Conservation (phyloP, 805 yeast species). For the Grigorovia jiainica region DNA sequence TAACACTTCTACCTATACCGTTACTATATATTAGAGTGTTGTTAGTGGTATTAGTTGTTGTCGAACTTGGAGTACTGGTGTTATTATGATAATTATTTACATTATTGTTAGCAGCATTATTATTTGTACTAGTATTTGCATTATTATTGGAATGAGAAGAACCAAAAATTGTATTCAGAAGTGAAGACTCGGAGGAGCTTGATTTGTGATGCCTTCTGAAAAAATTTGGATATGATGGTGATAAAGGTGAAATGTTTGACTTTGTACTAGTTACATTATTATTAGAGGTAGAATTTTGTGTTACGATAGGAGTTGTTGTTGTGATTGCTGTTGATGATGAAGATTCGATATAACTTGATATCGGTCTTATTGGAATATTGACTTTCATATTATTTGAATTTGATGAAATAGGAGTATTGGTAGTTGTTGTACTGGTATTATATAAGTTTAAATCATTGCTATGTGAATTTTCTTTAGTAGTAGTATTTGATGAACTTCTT, state of each 20-base stretch:
- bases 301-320: neutral
- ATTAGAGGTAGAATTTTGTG: neutral
- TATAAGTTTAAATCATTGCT: neutral
- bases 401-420: neutral
- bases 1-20: neutral
- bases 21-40: neutral
- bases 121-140: neutral
- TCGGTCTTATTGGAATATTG: constrained; percentile 22
- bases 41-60: neutral
- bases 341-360: constrained; percentile 6
- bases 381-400: constrained; percentile 17
- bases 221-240: constrained; percentile 33
- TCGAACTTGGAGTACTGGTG: too few species aligned
- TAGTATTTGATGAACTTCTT: constrained; percentile 16
- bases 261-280: neutral
- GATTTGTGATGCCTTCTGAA: constrained; percentile 58
- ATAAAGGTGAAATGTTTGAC: constrained; percentile 16
- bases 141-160: constrained; percentile 9
- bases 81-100: neutral
- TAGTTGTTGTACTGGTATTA: neutral
- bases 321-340: constrained; percentile 2
- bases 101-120: neutral
- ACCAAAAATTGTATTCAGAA: constrained; percentile 31
- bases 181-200: constrained; percentile 49
- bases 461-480: constrained; percentile 5